Evolutionary conservation across 164 flowering plant genomes (phyloP).

Genomic region (Chimonanthus salicifolius): DNA sequence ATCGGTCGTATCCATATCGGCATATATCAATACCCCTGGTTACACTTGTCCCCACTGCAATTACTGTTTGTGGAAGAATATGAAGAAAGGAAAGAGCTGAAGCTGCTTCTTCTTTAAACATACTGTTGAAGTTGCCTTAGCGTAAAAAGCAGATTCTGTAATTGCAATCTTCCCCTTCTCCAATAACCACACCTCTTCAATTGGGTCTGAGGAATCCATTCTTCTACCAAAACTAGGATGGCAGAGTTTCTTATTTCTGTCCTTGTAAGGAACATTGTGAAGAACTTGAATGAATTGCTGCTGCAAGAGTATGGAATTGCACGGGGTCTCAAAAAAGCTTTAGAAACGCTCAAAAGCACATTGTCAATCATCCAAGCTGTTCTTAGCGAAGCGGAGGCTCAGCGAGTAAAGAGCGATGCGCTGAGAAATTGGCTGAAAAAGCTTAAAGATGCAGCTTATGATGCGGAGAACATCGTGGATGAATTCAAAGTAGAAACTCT

Average conservation of each 20-base stretch:
- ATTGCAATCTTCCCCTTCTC: too few relatives aligned
- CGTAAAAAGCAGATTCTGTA: too few relatives aligned
- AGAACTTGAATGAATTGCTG: background rate
- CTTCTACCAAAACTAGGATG: background rate
- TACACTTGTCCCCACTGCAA: too few relatives aligned
- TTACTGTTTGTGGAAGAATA: too few relatives aligned
- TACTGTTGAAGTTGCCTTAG: too few relatives aligned
- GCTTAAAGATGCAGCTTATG: slow-evolving; percentile 11
- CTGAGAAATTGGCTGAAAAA: slow-evolving; percentile 5
- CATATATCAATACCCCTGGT: too few relatives aligned
- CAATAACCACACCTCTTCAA: too few relatives aligned
- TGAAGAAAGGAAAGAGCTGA: too few relatives aligned
- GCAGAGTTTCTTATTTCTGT: background rate
- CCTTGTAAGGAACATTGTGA: background rate
- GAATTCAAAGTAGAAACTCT: background rate
- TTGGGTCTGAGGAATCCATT: too few relatives aligned
- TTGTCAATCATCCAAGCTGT: slow-evolving; percentile 1
- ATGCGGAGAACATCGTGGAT: slow-evolving; percentile 6
- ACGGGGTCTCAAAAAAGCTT: slow-evolving; percentile 1
- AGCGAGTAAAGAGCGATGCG: background rate
- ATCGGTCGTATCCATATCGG: too few relatives aligned
- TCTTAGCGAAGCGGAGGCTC: slow-evolving; percentile 6
- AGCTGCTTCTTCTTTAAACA: too few relatives aligned
- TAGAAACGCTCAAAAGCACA: background rate
- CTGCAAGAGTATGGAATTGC: background rate